Conservation (phyloP, 306 rosid species). For the Castanopsis chinensis region DNA sequence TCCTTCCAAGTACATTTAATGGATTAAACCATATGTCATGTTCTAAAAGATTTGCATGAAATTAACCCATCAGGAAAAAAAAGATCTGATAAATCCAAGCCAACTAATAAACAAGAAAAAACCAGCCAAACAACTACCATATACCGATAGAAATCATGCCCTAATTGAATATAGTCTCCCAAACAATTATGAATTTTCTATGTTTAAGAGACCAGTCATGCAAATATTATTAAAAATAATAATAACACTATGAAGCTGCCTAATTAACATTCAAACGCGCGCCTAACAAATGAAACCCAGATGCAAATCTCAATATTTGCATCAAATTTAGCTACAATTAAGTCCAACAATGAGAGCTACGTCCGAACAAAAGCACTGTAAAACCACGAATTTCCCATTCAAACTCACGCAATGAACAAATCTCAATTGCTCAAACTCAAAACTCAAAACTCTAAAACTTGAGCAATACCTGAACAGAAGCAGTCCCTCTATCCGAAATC, state of each 20-base stretch:
- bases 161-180: background rate
- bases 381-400: background rate
- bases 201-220: background rate
- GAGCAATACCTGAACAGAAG: conserved; percentile 66
- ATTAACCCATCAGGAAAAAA: too few species aligned
- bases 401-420: background rate
- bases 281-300: background rate
- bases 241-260: background rate
- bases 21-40: too few species aligned
- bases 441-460: background rate
- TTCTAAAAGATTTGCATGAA: too few species aligned
- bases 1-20: too few species aligned
- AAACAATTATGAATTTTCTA: background rate
- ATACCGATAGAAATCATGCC: background rate
- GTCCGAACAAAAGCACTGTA: background rate
- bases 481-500: conserved; percentile 65
- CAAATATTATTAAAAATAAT: background rate
- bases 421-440: background rate
- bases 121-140: too few species aligned
- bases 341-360: background rate
- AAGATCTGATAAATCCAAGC: too few species aligned
- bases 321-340: background rate
- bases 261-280: background rate
- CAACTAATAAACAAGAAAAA: too few species aligned
- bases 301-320: background rate